phyloP scores from a whole-genome alignment of 371 early-diverging fungal species.

The Dichotomocladium elegans region DNA sequence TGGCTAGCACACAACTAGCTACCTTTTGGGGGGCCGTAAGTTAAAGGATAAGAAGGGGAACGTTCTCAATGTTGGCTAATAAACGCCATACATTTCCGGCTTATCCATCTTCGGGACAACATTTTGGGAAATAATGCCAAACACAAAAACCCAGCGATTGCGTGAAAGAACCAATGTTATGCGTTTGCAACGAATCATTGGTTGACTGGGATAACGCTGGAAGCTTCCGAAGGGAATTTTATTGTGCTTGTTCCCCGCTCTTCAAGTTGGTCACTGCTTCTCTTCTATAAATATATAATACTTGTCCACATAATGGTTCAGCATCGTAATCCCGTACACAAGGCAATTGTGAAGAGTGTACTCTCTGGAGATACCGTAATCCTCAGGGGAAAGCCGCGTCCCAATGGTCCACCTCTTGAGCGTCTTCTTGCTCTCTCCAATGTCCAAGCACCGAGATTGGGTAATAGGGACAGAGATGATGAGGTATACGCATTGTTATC shows the following conservation, averaged over 20 bases:
- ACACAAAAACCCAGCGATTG: too few relatives aligned
- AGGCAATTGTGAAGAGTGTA: conserved; percentile 78
- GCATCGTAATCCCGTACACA: conserved; percentile 22
- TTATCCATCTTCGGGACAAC: too few relatives aligned
- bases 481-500: conserved; percentile 53
- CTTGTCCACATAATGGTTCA: conserved; percentile 7
- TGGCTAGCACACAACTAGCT: too few relatives aligned
- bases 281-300: neutral
- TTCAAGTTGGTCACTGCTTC: too few relatives aligned
- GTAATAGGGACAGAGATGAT: conserved; percentile 76
- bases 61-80: too few relatives aligned
- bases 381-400: conserved; percentile 74
- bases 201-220: neutral
- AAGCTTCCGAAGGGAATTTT: neutral
- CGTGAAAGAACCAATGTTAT: too few relatives aligned
- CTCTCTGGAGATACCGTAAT: conserved; percentile 92
- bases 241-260: neutral
- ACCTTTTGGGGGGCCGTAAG: too few relatives aligned
- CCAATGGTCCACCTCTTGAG: conserved; percentile 84
- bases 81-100: too few relatives aligned
- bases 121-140: too few relatives aligned
- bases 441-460: conserved; percentile 84
- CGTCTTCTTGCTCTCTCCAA: conserved; percentile 78
- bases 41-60: too few relatives aligned
- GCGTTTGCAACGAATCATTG: neutral